phyloP scores from a whole-genome alignment of 768 basidiomycete genomes.

The Russula sp. region DNA sequence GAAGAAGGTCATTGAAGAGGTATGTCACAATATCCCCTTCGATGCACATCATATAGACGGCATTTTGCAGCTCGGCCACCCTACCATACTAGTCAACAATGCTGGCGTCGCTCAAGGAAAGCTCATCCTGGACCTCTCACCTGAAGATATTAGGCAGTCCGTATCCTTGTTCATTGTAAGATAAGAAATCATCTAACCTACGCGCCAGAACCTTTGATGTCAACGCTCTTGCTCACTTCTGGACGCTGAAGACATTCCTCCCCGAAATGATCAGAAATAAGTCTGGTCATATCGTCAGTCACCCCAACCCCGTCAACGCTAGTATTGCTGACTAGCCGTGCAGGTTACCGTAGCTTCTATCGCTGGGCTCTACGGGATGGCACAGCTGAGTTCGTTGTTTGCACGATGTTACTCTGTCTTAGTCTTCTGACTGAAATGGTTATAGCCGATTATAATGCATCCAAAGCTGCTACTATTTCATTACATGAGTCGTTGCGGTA shows the following conservation, averaged over 20 bases:
- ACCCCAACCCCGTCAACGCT: neutral
- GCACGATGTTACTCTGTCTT: conserved; percentile 7
- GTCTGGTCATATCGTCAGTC: conserved; percentile 77
- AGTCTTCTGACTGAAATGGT: neutral
- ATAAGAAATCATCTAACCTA: neutral
- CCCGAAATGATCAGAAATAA: conserved; percentile 79
- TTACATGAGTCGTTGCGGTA: conserved; percentile 83
- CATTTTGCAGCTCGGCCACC: conserved; percentile 66
- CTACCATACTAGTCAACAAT: conserved; percentile 91
- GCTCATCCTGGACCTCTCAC: conserved; percentile 69
- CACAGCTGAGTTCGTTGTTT: conserved; percentile 64
- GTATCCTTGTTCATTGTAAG: conserved; percentile 29
- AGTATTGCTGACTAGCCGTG: conserved; percentile 7
- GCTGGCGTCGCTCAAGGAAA: conserved; percentile 94
- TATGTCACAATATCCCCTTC: conserved; percentile 33
- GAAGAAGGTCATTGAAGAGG: conserved; percentile 74
- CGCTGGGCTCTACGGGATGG: conserved; percentile 65
- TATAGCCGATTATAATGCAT: conserved; percentile 84
- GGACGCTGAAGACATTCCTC: conserved; percentile 89
- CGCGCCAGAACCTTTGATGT: conserved; percentile 75
- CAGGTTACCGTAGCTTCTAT: conserved; percentile 80
- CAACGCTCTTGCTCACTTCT: conserved; percentile 87
- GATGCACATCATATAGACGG: neutral
- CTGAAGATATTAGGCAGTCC: conserved; percentile 80
- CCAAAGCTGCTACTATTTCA: conserved; percentile 83